These are phyloP conservation scores for Calonectria fujianensis DNA, from an alignment of 2,329 filamentous ascomycete species.

Conservation along the genomic window DNA sequence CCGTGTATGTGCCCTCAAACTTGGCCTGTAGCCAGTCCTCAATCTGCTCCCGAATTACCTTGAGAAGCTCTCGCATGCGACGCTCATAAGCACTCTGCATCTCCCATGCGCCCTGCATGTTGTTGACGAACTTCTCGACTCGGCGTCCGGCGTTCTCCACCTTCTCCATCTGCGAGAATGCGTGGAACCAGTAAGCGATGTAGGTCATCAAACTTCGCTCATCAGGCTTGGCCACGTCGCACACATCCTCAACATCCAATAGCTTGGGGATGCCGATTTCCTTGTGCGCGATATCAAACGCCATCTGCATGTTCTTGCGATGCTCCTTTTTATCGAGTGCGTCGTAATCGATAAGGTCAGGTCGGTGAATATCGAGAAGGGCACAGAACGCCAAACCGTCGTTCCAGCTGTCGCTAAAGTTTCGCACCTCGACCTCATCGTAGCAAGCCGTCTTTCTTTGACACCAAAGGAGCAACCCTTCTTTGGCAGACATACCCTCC, in stretches of 20 bases:
- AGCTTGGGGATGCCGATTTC: slow-evolving; percentile 98
- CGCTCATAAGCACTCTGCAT: slow-evolving; percentile 98
- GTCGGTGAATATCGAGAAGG: slow-evolving; percentile 95
- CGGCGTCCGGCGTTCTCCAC: slow-evolving; percentile 97
- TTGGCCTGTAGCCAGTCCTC: slow-evolving; percentile 85
- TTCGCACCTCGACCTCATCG: slow-evolving; percentile 94
- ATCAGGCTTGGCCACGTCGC: slow-evolving; percentile 95
- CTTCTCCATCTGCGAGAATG: slow-evolving; percentile 98
- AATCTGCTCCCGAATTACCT: slow-evolving; percentile 83
- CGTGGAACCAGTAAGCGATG: slow-evolving; percentile 99
- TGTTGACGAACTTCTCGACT: slow-evolving; percentile 98
- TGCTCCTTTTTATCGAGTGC: slow-evolving; percentile 95
- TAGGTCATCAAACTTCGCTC: slow-evolving; percentile 99
- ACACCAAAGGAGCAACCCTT: slow-evolving; percentile 96
- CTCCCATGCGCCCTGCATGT: slow-evolving; percentile 99
- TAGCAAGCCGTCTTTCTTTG: slow-evolving; percentile 99
- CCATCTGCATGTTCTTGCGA: slow-evolving; percentile 96
- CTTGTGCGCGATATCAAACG: slow-evolving; percentile 95
- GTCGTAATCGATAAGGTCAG: slow-evolving; percentile 98
- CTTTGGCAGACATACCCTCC: slow-evolving; percentile 98
- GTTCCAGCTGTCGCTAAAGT: slow-evolving; percentile 98
- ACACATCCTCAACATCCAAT: slow-evolving; percentile 98
- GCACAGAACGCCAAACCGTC: slow-evolving; percentile 98
- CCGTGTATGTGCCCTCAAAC: slow-evolving; percentile 93
- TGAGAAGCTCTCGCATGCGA: slow-evolving; percentile 88